These are phyloP conservation scores for Dictyostelium firmibasis DNA, from an alignment of 78 protist species.

Conservation along the genomic window DNA sequence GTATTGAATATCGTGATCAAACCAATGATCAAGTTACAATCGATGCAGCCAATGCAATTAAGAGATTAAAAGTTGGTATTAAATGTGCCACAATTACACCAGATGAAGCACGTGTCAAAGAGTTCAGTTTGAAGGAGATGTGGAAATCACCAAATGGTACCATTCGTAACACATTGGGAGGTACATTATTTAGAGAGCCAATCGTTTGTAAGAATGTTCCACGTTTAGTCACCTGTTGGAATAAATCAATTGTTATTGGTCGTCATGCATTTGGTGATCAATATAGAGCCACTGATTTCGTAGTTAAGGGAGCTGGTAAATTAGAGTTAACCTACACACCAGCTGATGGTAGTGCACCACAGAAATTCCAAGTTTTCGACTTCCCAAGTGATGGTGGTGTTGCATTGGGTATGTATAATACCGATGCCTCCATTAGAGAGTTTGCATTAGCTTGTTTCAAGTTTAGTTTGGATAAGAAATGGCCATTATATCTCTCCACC, in stretches of 20 bases:
- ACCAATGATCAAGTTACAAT: conserved; percentile 89
- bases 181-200: conserved; percentile 98
- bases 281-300: conserved; percentile 93
- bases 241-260: conserved; percentile 92
- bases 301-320: conserved; percentile 80
- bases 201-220: conserved; percentile 93
- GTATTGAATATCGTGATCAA: conserved; percentile 84
- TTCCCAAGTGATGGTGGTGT: conserved; percentile 88
- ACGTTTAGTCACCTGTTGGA: conserved; percentile 92
- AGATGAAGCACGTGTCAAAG: conserved; percentile 93
- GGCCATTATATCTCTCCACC: conserved; percentile 90
- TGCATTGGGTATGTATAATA: conserved; percentile 96
- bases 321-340: conserved; percentile 84
- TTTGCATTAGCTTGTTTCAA: conserved; percentile 89
- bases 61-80: conserved; percentile 93
- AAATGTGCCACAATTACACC: conserved; percentile 99
- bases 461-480: conserved; percentile 82
- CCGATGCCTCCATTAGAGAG: conserved; percentile 89
- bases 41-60: conserved; percentile 93
- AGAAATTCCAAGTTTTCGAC: conserved; percentile 74
- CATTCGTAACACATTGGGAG: conserved; percentile 96
- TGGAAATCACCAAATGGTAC: conserved; percentile 98
- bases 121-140: conserved; percentile 90
- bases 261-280: conserved; percentile 96
- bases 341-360: conserved; percentile 81